These are phyloP conservation scores for Ustilago esculenta DNA, from an alignment of 1,284 basidiomycete genomes.

Conservation along the genomic window DNA sequence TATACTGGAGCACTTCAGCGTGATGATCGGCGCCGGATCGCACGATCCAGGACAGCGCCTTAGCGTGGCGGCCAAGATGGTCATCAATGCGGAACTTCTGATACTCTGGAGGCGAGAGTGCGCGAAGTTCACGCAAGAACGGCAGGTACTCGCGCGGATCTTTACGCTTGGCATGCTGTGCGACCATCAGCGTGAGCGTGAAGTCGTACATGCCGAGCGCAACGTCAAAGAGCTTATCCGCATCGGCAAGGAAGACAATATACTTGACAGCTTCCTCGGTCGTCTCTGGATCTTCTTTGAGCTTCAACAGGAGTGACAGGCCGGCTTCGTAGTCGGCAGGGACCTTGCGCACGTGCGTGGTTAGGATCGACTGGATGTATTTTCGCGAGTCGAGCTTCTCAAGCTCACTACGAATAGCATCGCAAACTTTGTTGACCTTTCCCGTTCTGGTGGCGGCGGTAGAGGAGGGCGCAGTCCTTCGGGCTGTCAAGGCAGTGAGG, in stretches of 20 bases:
- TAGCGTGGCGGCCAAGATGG: slow-evolving; percentile 80
- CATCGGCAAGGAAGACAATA: slow-evolving; percentile 96
- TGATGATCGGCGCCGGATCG: slow-evolving; percentile 79
- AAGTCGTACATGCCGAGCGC: slow-evolving; percentile 99
- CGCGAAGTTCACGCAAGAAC: slow-evolving; percentile 87
- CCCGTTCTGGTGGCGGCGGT: slow-evolving; percentile 66
- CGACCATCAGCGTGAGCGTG: slow-evolving; percentile 90
- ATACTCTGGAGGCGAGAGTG: slow-evolving; percentile 78
- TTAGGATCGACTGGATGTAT: slow-evolving; percentile 90
- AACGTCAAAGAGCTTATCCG: slow-evolving; percentile 88
- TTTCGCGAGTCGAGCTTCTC: slow-evolving; percentile 77
- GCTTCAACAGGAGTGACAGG: slow-evolving; percentile 77
- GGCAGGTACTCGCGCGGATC: slow-evolving; percentile 98
- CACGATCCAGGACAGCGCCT: slow-evolving; percentile 80
- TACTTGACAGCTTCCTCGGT: slow-evolving; percentile 98
- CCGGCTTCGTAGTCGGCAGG: slow-evolving; percentile 92
- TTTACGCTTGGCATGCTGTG: slow-evolving; percentile 95
- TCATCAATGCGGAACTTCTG: slow-evolving; percentile 94
- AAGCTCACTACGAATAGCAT: slow-evolving; percentile 78
- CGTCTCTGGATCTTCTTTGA: slow-evolving; percentile 80
- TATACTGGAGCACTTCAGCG: slow-evolving; percentile 81
- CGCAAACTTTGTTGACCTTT: slow-evolving; percentile 79
- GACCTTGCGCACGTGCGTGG: slow-evolving; percentile 88
- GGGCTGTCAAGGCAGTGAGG: slow-evolving; percentile 22
- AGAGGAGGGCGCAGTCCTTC: not conserved